Conservation (phyloP, 495 filamentous ascomycete genomes). For the Penicillium chermesinum region DNA sequence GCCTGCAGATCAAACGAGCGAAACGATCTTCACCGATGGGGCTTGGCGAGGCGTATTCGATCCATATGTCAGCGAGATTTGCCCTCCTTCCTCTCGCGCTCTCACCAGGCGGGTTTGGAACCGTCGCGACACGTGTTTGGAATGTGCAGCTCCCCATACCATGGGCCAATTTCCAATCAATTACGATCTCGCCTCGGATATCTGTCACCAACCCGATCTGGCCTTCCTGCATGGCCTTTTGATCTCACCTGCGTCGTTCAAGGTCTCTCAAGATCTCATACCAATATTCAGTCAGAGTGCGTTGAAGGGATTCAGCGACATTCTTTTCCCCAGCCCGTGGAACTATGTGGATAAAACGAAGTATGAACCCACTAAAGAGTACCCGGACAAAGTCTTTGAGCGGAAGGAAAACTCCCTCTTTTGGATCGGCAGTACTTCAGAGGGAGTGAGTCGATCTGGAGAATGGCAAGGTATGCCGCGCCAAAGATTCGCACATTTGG, state of each 20-base stretch:
- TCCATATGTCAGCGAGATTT: slow-evolving; percentile 46
- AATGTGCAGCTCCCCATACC: slow-evolving; percentile 62
- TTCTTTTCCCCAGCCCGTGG: slow-evolving; percentile 44
- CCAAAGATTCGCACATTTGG: slow-evolving; percentile 51
- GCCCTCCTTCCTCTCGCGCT: slow-evolving; percentile 54
- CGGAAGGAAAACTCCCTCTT: slow-evolving; percentile 45
- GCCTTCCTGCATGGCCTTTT: slow-evolving; percentile 67
- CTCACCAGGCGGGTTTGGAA: slow-evolving; percentile 42
- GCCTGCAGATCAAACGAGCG: slow-evolving; percentile 36
- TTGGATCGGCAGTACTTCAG: slow-evolving; percentile 52
- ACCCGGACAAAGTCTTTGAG: slow-evolving; percentile 36
- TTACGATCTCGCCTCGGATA: slow-evolving; percentile 58
- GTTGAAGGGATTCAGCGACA: slow-evolving; percentile 50
- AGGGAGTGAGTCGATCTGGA: slow-evolving; percentile 48
- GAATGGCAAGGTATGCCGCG: slow-evolving; percentile 56
- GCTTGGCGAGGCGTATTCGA: slow-evolving; percentile 42
- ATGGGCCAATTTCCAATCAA: slow-evolving; percentile 59
- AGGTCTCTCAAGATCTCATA: slow-evolving; percentile 55
- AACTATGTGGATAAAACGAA: slow-evolving; percentile 47
- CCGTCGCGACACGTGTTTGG: slow-evolving; percentile 52
- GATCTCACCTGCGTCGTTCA: slow-evolving; percentile 57
- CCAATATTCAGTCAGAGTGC: slow-evolving; percentile 75
- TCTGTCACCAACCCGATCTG: slow-evolving; percentile 79
- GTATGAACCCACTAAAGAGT: slow-evolving; percentile 33
- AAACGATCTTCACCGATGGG: slow-evolving; percentile 47